phyloP scores from a whole-genome alignment of 768 basidiomycete species.

The Royoungia palumana region DNA sequence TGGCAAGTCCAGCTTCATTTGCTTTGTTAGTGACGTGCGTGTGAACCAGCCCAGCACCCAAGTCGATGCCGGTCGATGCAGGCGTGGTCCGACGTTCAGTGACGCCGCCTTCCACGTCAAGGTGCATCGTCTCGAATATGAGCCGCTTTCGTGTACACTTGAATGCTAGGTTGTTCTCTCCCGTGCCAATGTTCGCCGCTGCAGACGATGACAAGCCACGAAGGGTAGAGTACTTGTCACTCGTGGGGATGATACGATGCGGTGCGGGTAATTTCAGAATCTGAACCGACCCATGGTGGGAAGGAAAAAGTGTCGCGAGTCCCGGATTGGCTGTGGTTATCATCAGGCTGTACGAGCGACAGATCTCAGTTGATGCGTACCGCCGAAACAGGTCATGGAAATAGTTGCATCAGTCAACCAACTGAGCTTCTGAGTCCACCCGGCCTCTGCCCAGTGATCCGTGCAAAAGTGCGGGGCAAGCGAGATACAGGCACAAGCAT shows the following conservation, averaged over 20 bases:
- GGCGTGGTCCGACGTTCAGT: conserved; percentile 68
- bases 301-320: conserved; percentile 68
- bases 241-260: conserved; percentile 70
- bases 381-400: conserved; percentile 73
- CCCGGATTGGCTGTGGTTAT: conserved; percentile 66
- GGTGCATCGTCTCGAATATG: conserved; percentile 87
- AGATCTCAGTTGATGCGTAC: conserved; percentile 40
- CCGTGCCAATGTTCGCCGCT: conserved; percentile 54
- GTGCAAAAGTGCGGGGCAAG: conserved; percentile 61
- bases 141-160: conserved; percentile 85
- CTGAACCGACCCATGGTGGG: conserved; percentile 81
- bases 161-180: conserved; percentile 96
- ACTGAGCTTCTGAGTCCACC: conserved; percentile 75
- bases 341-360: conserved; percentile 2
- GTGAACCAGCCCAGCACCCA: conserved; percentile 19
- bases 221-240: conserved; percentile 78
- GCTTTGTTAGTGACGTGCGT: conserved; percentile 12
- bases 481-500: conserved; percentile 64
- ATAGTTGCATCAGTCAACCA: conserved; percentile 79
- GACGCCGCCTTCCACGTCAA: conserved; percentile 84
- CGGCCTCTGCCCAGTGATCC: conserved; percentile 56
- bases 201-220: conserved; percentile 69
- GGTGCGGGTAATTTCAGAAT: conserved; percentile 75
- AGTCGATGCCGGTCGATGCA: conserved; percentile 24
- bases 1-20: conserved; percentile 29